These are phyloP conservation scores for Yarrowia keelungensis DNA, from an alignment of 805 yeast genomes.

Conservation along the genomic window DNA sequence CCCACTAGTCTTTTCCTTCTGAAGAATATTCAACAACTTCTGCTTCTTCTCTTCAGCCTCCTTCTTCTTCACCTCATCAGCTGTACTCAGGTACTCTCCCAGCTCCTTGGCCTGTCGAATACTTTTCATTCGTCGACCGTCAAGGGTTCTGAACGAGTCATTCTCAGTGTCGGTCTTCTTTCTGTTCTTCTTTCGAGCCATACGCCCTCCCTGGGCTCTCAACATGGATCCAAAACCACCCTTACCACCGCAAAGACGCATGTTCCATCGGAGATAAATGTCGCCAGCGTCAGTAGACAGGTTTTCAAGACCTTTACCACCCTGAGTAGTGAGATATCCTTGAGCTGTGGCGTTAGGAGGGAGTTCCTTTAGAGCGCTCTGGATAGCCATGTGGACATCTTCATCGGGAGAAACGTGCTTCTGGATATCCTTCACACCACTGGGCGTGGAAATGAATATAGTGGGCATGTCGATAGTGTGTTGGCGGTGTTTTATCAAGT, in stretches of 20 bases:
- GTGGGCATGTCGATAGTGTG: conserved; percentile 28
- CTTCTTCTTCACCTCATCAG: conserved; percentile 41
- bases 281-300: conserved; percentile 6
- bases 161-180: conserved; percentile 45
- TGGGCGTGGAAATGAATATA: conserved; percentile 40
- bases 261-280: conserved; percentile 29
- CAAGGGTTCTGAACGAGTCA: conserved; percentile 53
- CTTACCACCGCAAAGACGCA: conserved; percentile 57
- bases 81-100: conserved; percentile 46
- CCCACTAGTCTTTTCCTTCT: conserved; percentile 39
- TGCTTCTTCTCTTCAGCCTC: conserved; percentile 50
- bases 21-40: conserved; percentile 51
- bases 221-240: conserved; percentile 59
- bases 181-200: conserved; percentile 47
- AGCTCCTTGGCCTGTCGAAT: conserved; percentile 52
- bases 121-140: conserved; percentile 53
- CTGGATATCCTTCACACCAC: conserved; percentile 37
- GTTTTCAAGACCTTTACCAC: conserved; percentile 1
- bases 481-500: neutral
- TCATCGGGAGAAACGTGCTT: conserved; percentile 7
- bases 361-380: conserved; percentile 2
- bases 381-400: conserved; percentile 8
- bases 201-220: conserved; percentile 53
- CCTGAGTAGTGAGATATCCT: conserved; percentile 25
- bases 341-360: conserved; percentile 20